Conservation (phyloP, 257 asterid species). For the Cruciata laevipes region DNA sequence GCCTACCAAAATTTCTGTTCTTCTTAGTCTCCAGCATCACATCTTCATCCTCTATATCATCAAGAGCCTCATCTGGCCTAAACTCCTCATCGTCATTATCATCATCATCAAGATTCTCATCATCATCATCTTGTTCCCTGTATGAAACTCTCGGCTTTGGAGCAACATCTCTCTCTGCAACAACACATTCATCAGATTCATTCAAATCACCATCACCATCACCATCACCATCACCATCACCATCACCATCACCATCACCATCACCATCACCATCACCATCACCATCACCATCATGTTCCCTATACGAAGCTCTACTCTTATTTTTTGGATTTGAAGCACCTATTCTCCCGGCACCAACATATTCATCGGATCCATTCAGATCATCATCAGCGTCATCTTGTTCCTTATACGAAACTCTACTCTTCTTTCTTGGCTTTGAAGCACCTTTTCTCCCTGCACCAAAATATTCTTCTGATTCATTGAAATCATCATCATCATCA, state of each 20-base stretch:
- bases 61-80: slow-evolving; percentile 25
- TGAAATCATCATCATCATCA: neutral
- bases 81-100: slow-evolving; percentile 36
- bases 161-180: slow-evolving; percentile 27
- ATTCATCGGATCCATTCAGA: neutral
- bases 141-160: slow-evolving; percentile 18
- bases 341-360: neutral
- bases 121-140: slow-evolving; percentile 29
- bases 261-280: neutral
- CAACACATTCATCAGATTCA: slow-evolving; percentile 16
- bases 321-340: neutral
- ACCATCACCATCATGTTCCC: neutral
- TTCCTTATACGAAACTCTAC: neutral
- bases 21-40: slow-evolving; percentile 18
- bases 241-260: neutral
- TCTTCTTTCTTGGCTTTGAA: neutral
- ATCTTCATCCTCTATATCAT: slow-evolving; percentile 31
- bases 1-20: slow-evolving; percentile 24
- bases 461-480: neutral
- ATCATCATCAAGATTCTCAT: slow-evolving; percentile 21
- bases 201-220: slow-evolving; percentile 21
- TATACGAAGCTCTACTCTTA: neutral
- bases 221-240: slow-evolving; percentile 11
- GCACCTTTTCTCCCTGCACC: neutral
- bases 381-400: neutral